Evolutionary conservation across 176 grass and related monocot genomes (phyloP).

Genomic region (Aechmea fasciata): DNA sequence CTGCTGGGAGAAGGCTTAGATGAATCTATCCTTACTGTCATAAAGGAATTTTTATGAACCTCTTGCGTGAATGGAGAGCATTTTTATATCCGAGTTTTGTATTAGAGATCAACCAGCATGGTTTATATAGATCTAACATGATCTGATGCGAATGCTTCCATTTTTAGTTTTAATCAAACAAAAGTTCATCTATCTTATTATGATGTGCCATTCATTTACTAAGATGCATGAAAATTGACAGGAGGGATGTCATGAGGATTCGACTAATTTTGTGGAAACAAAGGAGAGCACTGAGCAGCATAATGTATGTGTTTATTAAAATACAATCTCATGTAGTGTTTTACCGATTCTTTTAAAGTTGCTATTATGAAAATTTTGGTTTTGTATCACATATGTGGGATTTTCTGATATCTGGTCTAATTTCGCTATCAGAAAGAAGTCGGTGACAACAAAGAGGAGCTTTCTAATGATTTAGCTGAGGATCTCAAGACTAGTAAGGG

Average conservation of each 20-base stretch:
- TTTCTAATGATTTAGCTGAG: neutral
- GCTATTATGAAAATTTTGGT: neutral
- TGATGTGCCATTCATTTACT: neutral
- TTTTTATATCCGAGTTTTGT: neutral
- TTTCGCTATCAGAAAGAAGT: slow-evolving; percentile 2
- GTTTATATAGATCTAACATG: neutral
- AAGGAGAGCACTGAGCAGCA: neutral
- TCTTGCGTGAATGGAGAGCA: neutral
- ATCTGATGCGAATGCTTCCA: neutral
- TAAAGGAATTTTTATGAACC: neutral
- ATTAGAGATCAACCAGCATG: neutral
- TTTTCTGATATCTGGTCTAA: neutral
- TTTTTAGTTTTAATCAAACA: neutral
- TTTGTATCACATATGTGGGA: neutral
- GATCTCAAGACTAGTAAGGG: neutral
- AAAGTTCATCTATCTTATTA: neutral
- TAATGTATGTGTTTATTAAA: neutral
- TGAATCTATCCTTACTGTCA: neutral
- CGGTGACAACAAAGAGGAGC: neutral
- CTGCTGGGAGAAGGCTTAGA: neutral
- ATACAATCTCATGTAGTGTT: neutral
- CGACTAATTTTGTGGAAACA: neutral
- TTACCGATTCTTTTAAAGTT: neutral
- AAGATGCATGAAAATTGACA: neutral
- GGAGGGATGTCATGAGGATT: neutral